Evolutionary conservation across 345 rosid species (phyloP).

Genomic region (Mallotus nudiflorus): DNA sequence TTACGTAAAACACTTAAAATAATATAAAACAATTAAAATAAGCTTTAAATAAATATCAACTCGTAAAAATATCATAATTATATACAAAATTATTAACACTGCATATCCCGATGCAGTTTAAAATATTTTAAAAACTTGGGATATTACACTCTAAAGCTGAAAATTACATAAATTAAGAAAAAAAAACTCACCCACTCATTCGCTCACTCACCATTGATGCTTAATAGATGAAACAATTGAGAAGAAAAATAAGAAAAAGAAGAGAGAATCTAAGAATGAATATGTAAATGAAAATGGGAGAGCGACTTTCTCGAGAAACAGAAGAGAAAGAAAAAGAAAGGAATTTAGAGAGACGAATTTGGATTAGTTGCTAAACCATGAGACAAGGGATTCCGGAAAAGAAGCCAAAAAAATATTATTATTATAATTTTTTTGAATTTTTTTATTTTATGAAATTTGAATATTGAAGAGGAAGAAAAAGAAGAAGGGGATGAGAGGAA

Average conservation of each 20-base stretch:
- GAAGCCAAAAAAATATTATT: constrained; percentile 33
- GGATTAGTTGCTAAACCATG: constrained; percentile 35
- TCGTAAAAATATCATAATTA: no score
- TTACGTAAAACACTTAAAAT: no score
- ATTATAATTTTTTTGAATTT: constrained; percentile 2
- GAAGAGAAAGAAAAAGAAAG: constrained; percentile 37
- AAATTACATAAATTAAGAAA: neutral
- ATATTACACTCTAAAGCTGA: neutral
- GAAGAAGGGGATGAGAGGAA: no score
- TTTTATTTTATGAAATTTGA: neutral
- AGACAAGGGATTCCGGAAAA: constrained; percentile 47
- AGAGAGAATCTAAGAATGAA: constrained; percentile 31
- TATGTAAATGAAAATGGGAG: constrained; percentile 37
- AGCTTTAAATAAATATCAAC: no score
- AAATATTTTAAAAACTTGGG: neutral
- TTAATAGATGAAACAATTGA: neutral
- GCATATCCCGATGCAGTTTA: no score
- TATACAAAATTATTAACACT: no score
- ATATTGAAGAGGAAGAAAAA: no score
- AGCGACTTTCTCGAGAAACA: neutral
- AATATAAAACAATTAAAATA: no score
- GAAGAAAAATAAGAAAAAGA: constrained; percentile 1
- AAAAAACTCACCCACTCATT: no score
- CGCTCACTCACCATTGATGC: constrained; percentile 47
- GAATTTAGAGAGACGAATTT: constrained; percentile 29